Evolutionary conservation across 768 basidiomycete species (phyloP), one percentile per base, ranked within the genome.

Genomic region (Phaffia tasmanica): DNA sequence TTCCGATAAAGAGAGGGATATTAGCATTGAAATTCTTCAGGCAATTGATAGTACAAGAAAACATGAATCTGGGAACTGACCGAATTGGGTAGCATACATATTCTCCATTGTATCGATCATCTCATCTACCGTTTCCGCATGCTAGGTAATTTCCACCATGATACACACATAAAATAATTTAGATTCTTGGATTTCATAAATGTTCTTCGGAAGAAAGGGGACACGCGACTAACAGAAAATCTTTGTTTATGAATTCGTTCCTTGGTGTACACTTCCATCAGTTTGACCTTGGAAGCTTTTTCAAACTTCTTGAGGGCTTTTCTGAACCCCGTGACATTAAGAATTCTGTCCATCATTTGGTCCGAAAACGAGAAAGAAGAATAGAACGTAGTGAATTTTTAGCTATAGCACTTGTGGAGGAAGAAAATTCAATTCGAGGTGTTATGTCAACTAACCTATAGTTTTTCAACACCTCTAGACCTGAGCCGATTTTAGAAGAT

Each of bases 321-420:
- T 30, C 87, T 81, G 74, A 95, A 91, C 1, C 94, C 95, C 0
- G 89, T 88, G 14, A 91, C 76, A 75, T 99, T 98, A 50, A 97
- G 76, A 55, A 87, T 83, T 1, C 86, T 89, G 35, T 42, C 11
- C 11, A 42, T 42, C 11, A 42, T 42, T 42, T 42, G 70, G 11
- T 56, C n/a, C 27, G 42, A 56, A 35, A 62, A 66, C 51, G 48
- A 7, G 50, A 59, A 61, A 46, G 27, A 69, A 29, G 68, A 63
- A 42, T 48, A 57, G 65, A n/a, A 29, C n/a, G 9, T 30, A 15
- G 15, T 23, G n/a, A 29, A 16, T 16, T 23, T 54, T 16, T 42
- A 42, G 35, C 11, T 11, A 11, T 42, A 42, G 11, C 11, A 42
- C 35, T 11, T 42, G 35, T 42, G 35, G 11, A 11, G 35, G 4